Conservation (phyloP, 2,329 filamentous ascomycete genomes). For the Bipolaris gigantea region DNA sequence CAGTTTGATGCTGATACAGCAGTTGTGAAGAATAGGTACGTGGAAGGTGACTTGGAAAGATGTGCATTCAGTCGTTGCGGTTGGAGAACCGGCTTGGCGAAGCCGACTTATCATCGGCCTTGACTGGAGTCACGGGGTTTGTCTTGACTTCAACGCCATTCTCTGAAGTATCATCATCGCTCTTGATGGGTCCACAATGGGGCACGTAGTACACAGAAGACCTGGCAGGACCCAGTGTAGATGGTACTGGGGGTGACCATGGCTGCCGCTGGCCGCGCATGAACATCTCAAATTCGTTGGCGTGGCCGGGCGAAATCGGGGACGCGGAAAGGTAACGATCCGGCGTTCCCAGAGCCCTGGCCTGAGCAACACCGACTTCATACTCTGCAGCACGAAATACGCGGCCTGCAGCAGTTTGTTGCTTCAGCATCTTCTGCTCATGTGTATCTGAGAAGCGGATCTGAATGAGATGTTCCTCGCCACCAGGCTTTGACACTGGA, state of each 20-base stretch:
- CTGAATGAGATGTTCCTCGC: slow-evolving; percentile 80
- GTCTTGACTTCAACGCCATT: slow-evolving; percentile 36
- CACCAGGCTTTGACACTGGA: slow-evolving; percentile 57
- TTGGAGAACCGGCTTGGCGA: slow-evolving; percentile 29
- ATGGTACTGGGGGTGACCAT: slow-evolving; percentile 41
- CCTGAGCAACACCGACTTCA: slow-evolving; percentile 49
- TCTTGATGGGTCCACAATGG: slow-evolving; percentile 30
- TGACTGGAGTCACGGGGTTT: slow-evolving; percentile 41
- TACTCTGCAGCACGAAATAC: slow-evolving; percentile 97
- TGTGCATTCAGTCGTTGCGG: slow-evolving; percentile 31
- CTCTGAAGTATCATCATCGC: slow-evolving; percentile 35
- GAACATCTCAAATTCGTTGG: slow-evolving; percentile 46
- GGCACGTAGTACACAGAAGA: slow-evolving; percentile 33
- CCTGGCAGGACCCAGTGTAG: slow-evolving; percentile 38
- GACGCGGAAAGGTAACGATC: slow-evolving; percentile 42
- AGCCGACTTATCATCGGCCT: slow-evolving; percentile 27
- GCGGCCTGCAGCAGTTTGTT: slow-evolving; percentile 90
- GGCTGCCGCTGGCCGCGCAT: slow-evolving; percentile 41
- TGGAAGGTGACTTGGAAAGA: slow-evolving; percentile 12
- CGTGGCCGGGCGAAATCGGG: slow-evolving; percentile 35
- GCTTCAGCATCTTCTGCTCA: slow-evolving; percentile 94
- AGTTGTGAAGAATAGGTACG: slow-evolving; percentile 38
- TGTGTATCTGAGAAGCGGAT: slow-evolving; percentile 97
- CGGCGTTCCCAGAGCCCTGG: slow-evolving; percentile 38
- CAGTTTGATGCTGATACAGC: slow-evolving; percentile 31